Conservation (phyloP, 148 eudicot species). For the Rhododendron vialii region DNA sequence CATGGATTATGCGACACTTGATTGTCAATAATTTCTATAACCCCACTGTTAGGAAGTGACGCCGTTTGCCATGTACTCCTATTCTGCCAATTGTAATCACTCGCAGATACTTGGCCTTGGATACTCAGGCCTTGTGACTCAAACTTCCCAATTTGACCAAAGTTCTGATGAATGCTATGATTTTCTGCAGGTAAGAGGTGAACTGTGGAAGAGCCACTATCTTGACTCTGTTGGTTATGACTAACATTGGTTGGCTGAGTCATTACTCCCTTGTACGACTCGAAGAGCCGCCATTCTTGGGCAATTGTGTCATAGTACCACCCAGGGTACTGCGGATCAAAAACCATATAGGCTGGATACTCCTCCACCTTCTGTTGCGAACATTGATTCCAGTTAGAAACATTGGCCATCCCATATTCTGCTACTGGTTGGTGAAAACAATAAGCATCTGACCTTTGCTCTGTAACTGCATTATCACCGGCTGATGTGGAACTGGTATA, state of each 20-base stretch:
- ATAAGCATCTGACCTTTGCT: slow-evolving; percentile 27
- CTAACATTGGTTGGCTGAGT: background rate
- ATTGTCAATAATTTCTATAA: slow-evolving; percentile 17
- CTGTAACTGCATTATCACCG: slow-evolving; percentile 20
- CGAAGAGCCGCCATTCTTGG: slow-evolving; percentile 57
- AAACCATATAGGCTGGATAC: slow-evolving; percentile 63
- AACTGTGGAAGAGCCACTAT: slow-evolving; percentile 24
- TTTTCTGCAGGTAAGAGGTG: slow-evolving; percentile 9
- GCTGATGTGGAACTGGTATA: slow-evolving; percentile 10
- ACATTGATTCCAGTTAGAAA: slow-evolving; percentile 40
- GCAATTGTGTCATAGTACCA: slow-evolving; percentile 68
- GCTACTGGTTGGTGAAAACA: slow-evolving; percentile 43
- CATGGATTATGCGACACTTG: slow-evolving; percentile 20
- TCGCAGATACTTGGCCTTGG: slow-evolving; percentile 28
- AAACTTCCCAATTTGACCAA: background rate
- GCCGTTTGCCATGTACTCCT: slow-evolving; percentile 30
- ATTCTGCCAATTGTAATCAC: slow-evolving; percentile 31
- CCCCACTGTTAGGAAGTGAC: slow-evolving; percentile 16
- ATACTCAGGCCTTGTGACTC: background rate
- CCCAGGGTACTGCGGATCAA: slow-evolving; percentile 80
- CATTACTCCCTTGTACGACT: slow-evolving; percentile 30
- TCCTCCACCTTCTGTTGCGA: slow-evolving; percentile 32
- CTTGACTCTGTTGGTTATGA: slow-evolving; percentile 18
- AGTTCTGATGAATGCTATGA: slow-evolving; percentile 9
- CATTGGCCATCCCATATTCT: slow-evolving; percentile 21